phyloP scores from a whole-genome alignment of 768 basidiomycete genomes.

The Calvatia gigantea region DNA sequence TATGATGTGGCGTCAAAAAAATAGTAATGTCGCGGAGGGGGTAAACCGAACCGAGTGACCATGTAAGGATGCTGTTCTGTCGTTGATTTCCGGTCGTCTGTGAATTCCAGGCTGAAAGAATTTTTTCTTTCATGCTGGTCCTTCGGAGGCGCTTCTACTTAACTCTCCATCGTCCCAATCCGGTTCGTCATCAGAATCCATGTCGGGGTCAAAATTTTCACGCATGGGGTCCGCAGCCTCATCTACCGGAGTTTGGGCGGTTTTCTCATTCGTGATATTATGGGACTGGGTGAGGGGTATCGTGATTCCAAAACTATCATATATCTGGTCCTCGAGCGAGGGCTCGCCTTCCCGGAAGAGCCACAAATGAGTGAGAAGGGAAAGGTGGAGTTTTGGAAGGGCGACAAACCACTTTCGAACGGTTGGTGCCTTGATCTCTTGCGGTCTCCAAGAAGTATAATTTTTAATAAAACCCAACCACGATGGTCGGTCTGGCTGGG shows the following conservation, averaged over 20 bases:
- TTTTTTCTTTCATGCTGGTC: background rate
- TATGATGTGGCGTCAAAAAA: conserved; percentile 9
- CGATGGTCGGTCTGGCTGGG: conserved; percentile 27
- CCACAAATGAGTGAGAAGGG: background rate
- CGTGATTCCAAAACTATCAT: conserved; percentile 32
- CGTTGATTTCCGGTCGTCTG: conserved; percentile 14
- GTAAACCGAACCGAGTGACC: conserved; percentile 27
- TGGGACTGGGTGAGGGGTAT: conserved; percentile 32
- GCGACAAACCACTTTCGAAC: conserved; percentile 24
- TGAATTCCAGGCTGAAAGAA: conserved; percentile 9
- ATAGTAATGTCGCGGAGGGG: background rate
- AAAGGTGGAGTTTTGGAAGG: conserved; percentile 21
- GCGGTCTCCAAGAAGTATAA: conserved; percentile 29
- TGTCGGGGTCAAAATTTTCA: conserved; percentile 16
- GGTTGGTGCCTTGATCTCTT: conserved; percentile 9
- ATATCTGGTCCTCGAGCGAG: conserved; percentile 22
- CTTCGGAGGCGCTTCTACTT: conserved; percentile 1
- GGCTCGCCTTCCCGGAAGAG: background rate
- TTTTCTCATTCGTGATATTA: conserved; percentile 16
- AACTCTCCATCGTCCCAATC: conserved; percentile 7
- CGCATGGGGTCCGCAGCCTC: too few relatives aligned
- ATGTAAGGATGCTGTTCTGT: conserved; percentile 29
- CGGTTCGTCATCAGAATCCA: conserved; percentile 14
- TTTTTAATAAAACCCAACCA: conserved; percentile 23
- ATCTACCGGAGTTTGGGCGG: background rate